Evolutionary conservation across 805 yeast genomes (phyloP), one percentile per base, ranked within the genome.

Genomic region (Saturnispora dispora): DNA sequence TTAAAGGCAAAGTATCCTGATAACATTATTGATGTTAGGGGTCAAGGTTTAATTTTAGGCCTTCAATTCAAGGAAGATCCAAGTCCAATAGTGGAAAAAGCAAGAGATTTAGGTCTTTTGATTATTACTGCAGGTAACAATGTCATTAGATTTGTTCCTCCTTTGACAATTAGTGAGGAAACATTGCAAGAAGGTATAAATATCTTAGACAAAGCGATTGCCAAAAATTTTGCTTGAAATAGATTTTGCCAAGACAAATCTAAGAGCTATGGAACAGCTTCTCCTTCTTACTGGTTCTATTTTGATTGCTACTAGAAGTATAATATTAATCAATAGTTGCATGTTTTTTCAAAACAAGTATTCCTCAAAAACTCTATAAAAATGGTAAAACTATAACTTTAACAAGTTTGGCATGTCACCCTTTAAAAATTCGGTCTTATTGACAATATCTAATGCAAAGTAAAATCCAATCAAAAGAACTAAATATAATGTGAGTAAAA

Each of bases 61-160:
- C 67, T 88, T 52, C 89, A 91, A 69, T 82, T 91, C 58, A 69
- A 69, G 17, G 73, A 77, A 45, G 81, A 84, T 53, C 91, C 95
- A 47, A 60, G 74, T 18, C 68, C 72, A 13, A 70, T 91, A n/a
- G 80, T 89, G 23, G 71, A 70, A 25, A 76, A 76, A 53, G 88
- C 95, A 41, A 76, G 91, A 62, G 85, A 87, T 51, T 70, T 81
- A 54, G 97, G 98, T 3, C 71, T 93, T 56, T 71, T 93, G 53
- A 79, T 89, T 23, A 87, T 93, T 52, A 85, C 96, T 20, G 96
- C 96, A 6, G 99, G 98, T 44, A 83, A 85, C 59, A 88, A 89
- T 65, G 91, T 93, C 9, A 71, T 93, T 50, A 80, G 99, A 69
- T 74, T 93, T 56, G 93, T 91, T 30, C 99, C 99, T 32, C 93